Evolutionary conservation across 345 rosid genomes (phyloP), one percentile per base, ranked within the genome.

Genomic region (Carallia brachiata): DNA sequence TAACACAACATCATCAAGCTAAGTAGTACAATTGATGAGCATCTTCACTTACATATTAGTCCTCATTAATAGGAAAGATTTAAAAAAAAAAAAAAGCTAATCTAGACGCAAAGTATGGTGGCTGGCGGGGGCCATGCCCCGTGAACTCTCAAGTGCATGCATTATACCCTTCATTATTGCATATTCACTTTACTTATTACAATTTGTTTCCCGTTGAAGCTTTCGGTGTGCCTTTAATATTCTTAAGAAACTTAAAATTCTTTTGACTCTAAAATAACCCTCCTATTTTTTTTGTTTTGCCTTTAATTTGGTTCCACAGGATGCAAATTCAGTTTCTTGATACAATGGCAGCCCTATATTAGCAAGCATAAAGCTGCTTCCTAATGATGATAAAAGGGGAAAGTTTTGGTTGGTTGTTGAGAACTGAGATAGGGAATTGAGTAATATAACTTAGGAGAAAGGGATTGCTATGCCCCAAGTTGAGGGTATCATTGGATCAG

Each of bases 401-500:
- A 9, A 18, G n/a, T 63, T 61, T 32, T 40, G 72, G 60, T 23
- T 32, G 10, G 73, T 53, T 7, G 54, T 52, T 55, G 68, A 54
- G 71, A 52, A 53, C 34, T 39, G 8, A 37, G 19, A 53, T 12
- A 53, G 36, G 37, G 61, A 23, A 36, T 23, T 52, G 58, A 52
- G 18, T 7, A 7, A 30, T 52, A 72, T 52, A 72, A 63, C 65
- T 76, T 30, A 1, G 75, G 77, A 69, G 23, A 73, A 69, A 56
- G 78, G 76, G 48, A 15, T 36, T 47, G 13, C 12, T 23, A n/a
- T 17, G 68, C 56, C 48, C 59, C 76, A 28, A 73, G 81, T 71
- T 76, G 84, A 73, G 15, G 65, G 71, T 34, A 77, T 86, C 82
- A 84, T 86, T 80, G 74, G 81, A 80, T 75, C 82, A 68, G 70